These are phyloP conservation scores for Trichosporon asahii DNA, from an alignment of 1,284 basidiomycete genomes.

Conservation along the genomic window DNA sequence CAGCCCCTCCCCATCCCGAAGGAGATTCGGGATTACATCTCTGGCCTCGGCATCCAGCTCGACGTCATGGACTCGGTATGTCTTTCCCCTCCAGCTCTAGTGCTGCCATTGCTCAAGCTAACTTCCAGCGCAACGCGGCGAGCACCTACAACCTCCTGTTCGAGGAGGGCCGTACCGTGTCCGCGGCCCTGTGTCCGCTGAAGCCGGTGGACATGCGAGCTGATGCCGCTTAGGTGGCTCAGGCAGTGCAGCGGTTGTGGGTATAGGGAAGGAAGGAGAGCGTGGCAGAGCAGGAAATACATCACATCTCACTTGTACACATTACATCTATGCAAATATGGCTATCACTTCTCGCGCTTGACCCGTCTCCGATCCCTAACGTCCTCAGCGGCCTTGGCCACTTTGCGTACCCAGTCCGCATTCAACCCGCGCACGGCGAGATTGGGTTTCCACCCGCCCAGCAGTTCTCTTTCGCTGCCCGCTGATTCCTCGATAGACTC, in stretches of 20 bases:
- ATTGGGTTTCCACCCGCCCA: background rate
- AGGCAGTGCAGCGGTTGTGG: background rate
- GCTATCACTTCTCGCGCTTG: background rate
- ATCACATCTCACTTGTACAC: background rate
- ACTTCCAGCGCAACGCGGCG: constrained; percentile 74
- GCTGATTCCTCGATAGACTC: background rate
- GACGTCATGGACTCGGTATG: constrained; percentile 92
- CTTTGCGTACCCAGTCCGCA: constrained; percentile 27
- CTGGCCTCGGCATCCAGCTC: constrained; percentile 75
- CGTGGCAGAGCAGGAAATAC: background rate
- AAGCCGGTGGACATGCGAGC: constrained; percentile 44
- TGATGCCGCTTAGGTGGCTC: background rate
- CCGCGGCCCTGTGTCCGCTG: constrained; percentile 77
- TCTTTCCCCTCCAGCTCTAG: constrained; percentile 22
- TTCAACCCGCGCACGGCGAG: constrained; percentile 9
- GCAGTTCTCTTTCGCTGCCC: background rate
- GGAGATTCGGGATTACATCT: constrained; percentile 65
- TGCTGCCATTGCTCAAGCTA: background rate
- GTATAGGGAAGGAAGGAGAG: background rate
- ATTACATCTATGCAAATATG: background rate
- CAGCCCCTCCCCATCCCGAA: constrained; percentile 68
- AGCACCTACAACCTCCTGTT: constrained; percentile 88
- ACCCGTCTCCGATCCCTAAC: background rate
- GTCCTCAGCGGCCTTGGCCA: background rate
- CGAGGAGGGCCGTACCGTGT: constrained; percentile 87